Evolutionary conservation across 352 stramenopile species (phyloP).

Genomic region (Phytopythium chamaehyphon): DNA sequence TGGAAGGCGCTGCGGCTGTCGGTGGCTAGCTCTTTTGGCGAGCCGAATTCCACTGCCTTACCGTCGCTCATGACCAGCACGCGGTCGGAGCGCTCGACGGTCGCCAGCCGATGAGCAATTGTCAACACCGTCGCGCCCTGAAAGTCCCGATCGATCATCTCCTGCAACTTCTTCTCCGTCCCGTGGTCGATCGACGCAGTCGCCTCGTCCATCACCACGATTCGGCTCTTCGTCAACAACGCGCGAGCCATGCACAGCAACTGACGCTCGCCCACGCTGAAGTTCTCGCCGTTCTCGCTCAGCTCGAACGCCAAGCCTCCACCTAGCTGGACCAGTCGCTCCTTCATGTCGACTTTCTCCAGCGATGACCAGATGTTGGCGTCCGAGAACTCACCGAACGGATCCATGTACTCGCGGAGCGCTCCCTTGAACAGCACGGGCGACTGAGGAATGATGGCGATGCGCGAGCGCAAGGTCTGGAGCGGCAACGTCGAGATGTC

Average conservation of each 20-base stretch:
- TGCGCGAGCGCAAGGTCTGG: conserved; percentile 57
- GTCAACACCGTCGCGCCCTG: conserved; percentile 85
- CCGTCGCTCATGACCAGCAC: conserved; percentile 87
- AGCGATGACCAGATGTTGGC: conserved; percentile 4
- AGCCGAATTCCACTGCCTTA: conserved; percentile 80
- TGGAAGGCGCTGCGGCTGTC: conserved; percentile 3
- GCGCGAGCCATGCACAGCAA: conserved; percentile 75
- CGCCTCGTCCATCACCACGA: conserved; percentile 92
- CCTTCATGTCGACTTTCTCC: conserved; percentile 33
- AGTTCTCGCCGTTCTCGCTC: conserved; percentile 38
- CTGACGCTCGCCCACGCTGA: conserved; percentile 74
- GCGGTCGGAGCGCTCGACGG: conserved; percentile 92
- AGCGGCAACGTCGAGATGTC: conserved; percentile 72
- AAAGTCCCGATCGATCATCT: conserved; percentile 83
- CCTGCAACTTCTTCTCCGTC: conserved; percentile 66
- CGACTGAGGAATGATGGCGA: conserved; percentile 92
- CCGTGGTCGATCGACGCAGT: conserved; percentile 89
- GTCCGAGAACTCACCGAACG: conserved; percentile 39
- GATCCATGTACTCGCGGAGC: conserved; percentile 88
- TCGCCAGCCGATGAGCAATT: conserved; percentile 91
- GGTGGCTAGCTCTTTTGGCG: conserved; percentile 24
- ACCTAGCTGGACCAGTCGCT: conserved; percentile 33
- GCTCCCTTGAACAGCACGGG: conserved; percentile 91
- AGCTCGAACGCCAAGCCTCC: conserved; percentile 65
- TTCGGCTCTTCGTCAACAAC: conserved; percentile 84